phyloP scores from a whole-genome alignment of 768 basidiomycete genomes.

The Kwoniella sp. region DNA sequence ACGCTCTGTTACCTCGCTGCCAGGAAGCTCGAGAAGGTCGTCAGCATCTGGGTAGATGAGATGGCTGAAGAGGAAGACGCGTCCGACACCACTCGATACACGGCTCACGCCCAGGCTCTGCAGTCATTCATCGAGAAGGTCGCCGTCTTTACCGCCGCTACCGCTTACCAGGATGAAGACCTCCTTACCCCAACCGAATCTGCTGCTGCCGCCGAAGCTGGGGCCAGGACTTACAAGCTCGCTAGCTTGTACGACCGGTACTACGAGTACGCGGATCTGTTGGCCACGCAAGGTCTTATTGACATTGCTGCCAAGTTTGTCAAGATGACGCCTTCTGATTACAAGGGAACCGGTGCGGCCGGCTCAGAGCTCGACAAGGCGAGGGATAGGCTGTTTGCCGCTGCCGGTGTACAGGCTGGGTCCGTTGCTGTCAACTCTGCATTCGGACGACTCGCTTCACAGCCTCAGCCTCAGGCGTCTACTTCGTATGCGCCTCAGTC shows the following conservation, averaged over 20 bases:
- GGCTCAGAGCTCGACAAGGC: conserved; percentile 47
- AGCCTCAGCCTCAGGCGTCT: conserved; percentile 1
- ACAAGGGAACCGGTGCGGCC: conserved; percentile 65
- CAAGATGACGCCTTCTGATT: conserved; percentile 74
- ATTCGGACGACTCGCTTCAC: conserved; percentile 2
- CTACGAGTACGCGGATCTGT: conserved; percentile 90
- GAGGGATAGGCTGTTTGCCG: conserved; percentile 44
- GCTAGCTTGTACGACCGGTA: conserved; percentile 86
- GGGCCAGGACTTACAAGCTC: conserved; percentile 74
- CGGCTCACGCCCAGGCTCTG: conserved; percentile 68
- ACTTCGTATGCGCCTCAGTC: conserved; percentile 13
- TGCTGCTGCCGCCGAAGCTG: conserved; percentile 59
- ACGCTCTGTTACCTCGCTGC: conserved; percentile 92
- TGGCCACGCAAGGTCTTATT: conserved; percentile 86
- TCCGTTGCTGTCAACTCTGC: conserved; percentile 12
- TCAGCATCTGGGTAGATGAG: conserved; percentile 91
- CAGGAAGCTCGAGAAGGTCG: conserved; percentile 78
- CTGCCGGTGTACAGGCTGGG: conserved; percentile 29
- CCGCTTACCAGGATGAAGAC: conserved; percentile 62
- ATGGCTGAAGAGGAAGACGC: conserved; percentile 77
- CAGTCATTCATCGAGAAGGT: conserved; percentile 97
- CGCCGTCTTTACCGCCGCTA: conserved; percentile 83
- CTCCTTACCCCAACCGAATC: conserved; percentile 60
- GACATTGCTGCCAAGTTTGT: conserved; percentile 79
- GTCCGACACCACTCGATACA: conserved; percentile 56